phyloP scores from a whole-genome alignment of 108 stramenopile genomes.

The Cyclotella atomus region DNA sequence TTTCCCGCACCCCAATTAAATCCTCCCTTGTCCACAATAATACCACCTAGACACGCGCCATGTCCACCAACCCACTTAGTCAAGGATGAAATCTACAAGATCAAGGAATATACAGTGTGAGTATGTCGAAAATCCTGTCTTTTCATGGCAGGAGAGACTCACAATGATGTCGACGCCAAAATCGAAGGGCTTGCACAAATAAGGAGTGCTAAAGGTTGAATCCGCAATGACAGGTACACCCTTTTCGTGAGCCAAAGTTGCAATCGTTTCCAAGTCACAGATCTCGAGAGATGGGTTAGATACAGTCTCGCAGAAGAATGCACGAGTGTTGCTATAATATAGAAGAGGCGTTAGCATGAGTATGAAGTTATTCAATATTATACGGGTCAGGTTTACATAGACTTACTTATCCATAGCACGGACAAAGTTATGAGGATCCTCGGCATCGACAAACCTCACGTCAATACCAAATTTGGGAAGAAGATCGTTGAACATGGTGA shows the following conservation, averaged over 20 bases:
- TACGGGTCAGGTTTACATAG: neutral
- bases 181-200: constrained; percentile 84
- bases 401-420: constrained; percentile 58
- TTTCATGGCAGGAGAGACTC: too few relatives aligned
- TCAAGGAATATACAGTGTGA: neutral
- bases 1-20: constrained; percentile 88
- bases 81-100: constrained; percentile 54
- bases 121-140: too few relatives aligned
- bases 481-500: constrained; percentile 78
- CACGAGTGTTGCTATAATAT: constrained; percentile 70
- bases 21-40: constrained; percentile 69
- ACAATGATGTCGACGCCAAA: constrained; percentile 84
- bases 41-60: constrained; percentile 72
- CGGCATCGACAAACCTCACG: constrained; percentile 75
- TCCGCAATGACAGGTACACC: constrained; percentile 90
- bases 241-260: constrained; percentile 55
- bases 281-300: constrained; percentile 80
- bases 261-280: constrained; percentile 70
- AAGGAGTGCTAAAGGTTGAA: constrained; percentile 83
- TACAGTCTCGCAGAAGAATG: constrained; percentile 77
- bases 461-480: constrained; percentile 81
- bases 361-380: neutral
- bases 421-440: constrained; percentile 59
- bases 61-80: constrained; percentile 96
- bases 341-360: neutral